These are phyloP conservation scores for Endoconidiophora laricicola DNA, from an alignment of 2,329 filamentous ascomycete species.

Conservation along the genomic window DNA sequence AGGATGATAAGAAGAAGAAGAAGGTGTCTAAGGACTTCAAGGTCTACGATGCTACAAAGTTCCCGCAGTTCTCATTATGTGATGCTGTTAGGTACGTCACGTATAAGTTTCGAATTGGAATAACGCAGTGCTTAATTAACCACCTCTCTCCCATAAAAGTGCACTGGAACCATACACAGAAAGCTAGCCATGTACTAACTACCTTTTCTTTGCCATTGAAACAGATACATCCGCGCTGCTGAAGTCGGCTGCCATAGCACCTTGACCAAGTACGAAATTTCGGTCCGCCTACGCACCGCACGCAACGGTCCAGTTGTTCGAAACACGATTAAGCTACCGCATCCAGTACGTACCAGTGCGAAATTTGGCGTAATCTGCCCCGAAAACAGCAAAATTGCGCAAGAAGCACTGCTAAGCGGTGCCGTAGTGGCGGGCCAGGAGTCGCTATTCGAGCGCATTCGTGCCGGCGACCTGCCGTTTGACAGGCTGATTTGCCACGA, in stretches of 20 bases:
- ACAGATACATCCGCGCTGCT: slow-evolving; percentile 51
- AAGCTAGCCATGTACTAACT: slow-evolving; percentile 5
- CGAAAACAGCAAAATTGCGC: slow-evolving; percentile 57
- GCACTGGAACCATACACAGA: no score
- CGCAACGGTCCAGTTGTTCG: slow-evolving; percentile 79
- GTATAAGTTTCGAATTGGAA: no score
- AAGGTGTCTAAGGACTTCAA: slow-evolving; percentile 47
- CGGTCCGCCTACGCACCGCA: slow-evolving; percentile 64
- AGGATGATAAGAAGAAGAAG: slow-evolving; percentile 34
- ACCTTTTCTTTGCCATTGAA: background rate
- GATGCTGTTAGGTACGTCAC: slow-evolving; percentile 71
- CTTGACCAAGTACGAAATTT: slow-evolving; percentile 72
- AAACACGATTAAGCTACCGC: slow-evolving; percentile 73
- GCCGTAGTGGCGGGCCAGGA: slow-evolving; percentile 76
- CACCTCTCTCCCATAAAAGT: no score
- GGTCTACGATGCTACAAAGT: slow-evolving; percentile 49
- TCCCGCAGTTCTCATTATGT: slow-evolving; percentile 56
- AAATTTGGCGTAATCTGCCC: slow-evolving; percentile 82
- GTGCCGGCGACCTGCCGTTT: slow-evolving; percentile 62
- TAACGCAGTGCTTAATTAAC: no score
- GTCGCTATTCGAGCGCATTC: slow-evolving; percentile 63
- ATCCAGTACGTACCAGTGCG: slow-evolving; percentile 76
- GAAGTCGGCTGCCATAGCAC: slow-evolving; percentile 71
- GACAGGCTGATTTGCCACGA: slow-evolving; percentile 78
- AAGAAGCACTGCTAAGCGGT: slow-evolving; percentile 59